These are phyloP conservation scores for Eruca vesicaria DNA, from an alignment of 441 rosid species.

Conservation along the genomic window DNA sequence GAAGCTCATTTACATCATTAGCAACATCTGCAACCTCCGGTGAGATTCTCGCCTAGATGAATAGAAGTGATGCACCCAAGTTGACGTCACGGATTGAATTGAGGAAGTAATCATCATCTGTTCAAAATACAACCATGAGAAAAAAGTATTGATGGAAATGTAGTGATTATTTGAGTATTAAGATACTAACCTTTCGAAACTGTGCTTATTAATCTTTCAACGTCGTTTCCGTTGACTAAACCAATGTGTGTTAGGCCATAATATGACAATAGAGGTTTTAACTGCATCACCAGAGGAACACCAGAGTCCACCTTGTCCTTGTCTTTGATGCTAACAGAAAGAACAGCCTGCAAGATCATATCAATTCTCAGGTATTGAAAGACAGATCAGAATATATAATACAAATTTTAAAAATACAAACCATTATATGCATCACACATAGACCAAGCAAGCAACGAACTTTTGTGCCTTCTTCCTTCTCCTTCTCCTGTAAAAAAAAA, in stretches of 20 bases:
- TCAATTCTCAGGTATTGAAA: constrained; percentile 2
- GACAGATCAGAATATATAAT: neutral
- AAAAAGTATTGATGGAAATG: too few relatives aligned
- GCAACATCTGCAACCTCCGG: constrained; percentile 46
- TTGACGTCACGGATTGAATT: constrained; percentile 47
- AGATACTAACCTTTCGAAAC: constrained; percentile 50
- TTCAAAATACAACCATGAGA: constrained; percentile 14
- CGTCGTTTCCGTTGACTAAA: constrained; percentile 63
- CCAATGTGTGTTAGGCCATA: constrained; percentile 68
- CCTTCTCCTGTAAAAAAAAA: constrained; percentile 72
- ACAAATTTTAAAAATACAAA: constrained; percentile 38
- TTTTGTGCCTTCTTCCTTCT: constrained; percentile 44
- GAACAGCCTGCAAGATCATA: constrained; percentile 53
- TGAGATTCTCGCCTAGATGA: constrained; percentile 70
- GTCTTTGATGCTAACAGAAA: constrained; percentile 52
- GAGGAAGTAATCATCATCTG: constrained; percentile 50
- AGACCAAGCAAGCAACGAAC: constrained; percentile 69
- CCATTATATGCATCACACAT: constrained; percentile 70
- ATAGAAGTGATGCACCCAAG: constrained; percentile 79
- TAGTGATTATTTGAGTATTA: too few relatives aligned
- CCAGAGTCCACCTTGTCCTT: constrained; percentile 37
- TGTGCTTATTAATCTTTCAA: constrained; percentile 40
- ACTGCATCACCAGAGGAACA: constrained; percentile 43
- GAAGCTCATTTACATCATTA: constrained; percentile 53
- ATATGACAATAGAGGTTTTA: constrained; percentile 49